phyloP scores from a whole-genome alignment of 129 eudicot species.

The Pseudognaphalium luteoalbum region DNA sequence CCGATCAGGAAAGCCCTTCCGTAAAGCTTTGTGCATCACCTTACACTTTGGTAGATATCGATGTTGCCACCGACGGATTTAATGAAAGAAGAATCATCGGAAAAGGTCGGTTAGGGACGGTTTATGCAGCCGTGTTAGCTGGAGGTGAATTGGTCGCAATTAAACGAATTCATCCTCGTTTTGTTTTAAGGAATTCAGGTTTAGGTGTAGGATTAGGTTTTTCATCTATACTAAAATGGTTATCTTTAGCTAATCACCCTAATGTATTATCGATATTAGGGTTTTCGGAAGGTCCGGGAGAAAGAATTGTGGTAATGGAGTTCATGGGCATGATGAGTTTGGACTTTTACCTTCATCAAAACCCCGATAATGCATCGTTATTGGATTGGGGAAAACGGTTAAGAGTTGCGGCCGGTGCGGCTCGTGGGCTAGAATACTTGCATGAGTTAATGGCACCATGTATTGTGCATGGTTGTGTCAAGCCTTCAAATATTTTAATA shows the following conservation, averaged over 20 bases:
- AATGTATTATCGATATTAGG: slow-evolving; percentile 72
- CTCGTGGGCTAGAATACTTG: slow-evolving; percentile 81
- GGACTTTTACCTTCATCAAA: slow-evolving; percentile 70
- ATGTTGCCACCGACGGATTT: slow-evolving; percentile 83
- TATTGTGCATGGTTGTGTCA: slow-evolving; percentile 77
- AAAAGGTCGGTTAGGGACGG: slow-evolving; percentile 69
- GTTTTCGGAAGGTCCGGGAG: slow-evolving; percentile 86
- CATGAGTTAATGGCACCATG: slow-evolving; percentile 66
- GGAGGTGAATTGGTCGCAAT: slow-evolving; percentile 65
- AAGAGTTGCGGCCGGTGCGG: slow-evolving; percentile 70
- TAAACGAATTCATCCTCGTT: slow-evolving; percentile 65
- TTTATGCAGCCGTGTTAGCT: slow-evolving; percentile 59
- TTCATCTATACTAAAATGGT: slow-evolving; percentile 51
- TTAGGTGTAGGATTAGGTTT: slow-evolving; percentile 45
- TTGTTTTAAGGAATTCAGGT: slow-evolving; percentile 63
- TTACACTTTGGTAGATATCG: slow-evolving; percentile 61
- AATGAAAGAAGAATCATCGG: slow-evolving; percentile 63
- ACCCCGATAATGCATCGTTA: slow-evolving; percentile 47
- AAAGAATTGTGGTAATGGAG: slow-evolving; percentile 75
- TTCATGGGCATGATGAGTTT: slow-evolving; percentile 71
- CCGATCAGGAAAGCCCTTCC: slow-evolving; percentile 43
- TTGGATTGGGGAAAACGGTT: slow-evolving; percentile 74
- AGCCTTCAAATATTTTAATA: slow-evolving; percentile 77
- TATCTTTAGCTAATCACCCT: slow-evolving; percentile 70
- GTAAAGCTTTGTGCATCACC: slow-evolving; percentile 44